Percentiles rank a stretch among this genome's conserved stretches.
Conservation (phyloP, 2,329 filamentous ascomycete species). For the Bipolaris gigantea region DNA sequence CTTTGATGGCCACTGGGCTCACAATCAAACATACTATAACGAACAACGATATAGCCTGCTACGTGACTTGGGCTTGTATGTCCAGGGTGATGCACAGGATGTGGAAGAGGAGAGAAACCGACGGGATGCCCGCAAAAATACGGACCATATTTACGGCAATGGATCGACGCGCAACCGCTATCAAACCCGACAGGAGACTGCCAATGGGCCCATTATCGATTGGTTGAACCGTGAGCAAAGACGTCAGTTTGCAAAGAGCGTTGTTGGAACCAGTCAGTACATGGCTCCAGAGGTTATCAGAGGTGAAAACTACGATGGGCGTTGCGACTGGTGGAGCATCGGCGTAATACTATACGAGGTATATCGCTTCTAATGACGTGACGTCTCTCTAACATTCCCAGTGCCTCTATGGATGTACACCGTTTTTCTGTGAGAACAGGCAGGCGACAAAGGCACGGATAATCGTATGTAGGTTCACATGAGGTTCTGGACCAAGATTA, state of each 20-base stretch:
- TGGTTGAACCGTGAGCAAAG: constrained; percentile 55
- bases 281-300: constrained; percentile 94
- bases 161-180: constrained; percentile 18
- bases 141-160: constrained; percentile 44
- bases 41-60: constrained; percentile 79
- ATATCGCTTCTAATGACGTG: constrained; percentile 8
- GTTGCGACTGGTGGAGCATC: constrained; percentile 97
- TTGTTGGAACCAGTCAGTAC: constrained; percentile 95
- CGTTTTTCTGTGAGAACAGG: constrained; percentile 80
- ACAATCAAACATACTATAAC: constrained; percentile 84
- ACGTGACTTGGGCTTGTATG: constrained; percentile 71
- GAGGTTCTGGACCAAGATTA: constrained; percentile 5
- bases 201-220: constrained; percentile 40
- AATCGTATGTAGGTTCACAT: constrained; percentile 56
- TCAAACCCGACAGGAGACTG: constrained; percentile 25
- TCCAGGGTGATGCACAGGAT: constrained; percentile 76
- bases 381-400: constrained; percentile 26
- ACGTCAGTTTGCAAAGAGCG: constrained; percentile 75
- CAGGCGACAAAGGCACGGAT: constrained; percentile 87
- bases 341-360: constrained; percentile 90
- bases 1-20: constrained; percentile 93
- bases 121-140: constrained; percentile 58
- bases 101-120: constrained; percentile 52
- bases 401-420: constrained; percentile 89
- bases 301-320: constrained; percentile 81